Evolutionary conservation across 1,284 basidiomycete species (phyloP), one percentile per base, ranked within the genome.

Genomic region (Leccinum subrobustum): DNA sequence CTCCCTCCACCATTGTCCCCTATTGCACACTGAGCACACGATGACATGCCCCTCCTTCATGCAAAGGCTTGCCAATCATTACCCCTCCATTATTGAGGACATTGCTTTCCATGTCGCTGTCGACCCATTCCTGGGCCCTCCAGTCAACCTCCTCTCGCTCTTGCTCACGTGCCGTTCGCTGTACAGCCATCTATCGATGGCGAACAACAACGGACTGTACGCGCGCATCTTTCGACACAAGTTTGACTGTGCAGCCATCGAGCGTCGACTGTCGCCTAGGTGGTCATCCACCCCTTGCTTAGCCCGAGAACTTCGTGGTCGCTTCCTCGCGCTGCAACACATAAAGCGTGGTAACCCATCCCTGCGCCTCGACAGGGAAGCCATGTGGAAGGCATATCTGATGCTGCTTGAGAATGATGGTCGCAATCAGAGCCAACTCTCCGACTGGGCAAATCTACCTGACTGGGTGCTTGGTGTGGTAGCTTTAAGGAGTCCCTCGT

Each of bases 371-470:
- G 61, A 72, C 44, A 51, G 66, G 39, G 74, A 78, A 39, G 78
- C 80, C 58, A 69, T 82, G 16, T 91, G 88, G 86, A 82, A 79
- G 16, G 79, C 83, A 0, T 89, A 86, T 68, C 65, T 91, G 61
- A 88, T 92, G 85, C 68, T 89, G 61, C 73, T 83, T 8, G 90
- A 92, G 75, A 87, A 86, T 68, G 86, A 91, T 65, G 87, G 86
- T 44, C 79, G 79, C 68, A 92, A 92, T 68, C 72, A 81, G 47
- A 68, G 68, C 2, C 88, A 89, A 61, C 73, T 82, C n/a, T 54
- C 73, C 20, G 62, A 68, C 25, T 82, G 79, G 77, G 81, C 80
- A 29, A 65, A 65, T 54, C 56, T 76, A 8, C 63, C 78, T 1
- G 62, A 60, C 20, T 77, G 73, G 68, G 50, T 73, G 2, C 16